Evolutionary conservation across 2,329 filamentous ascomycete genomes (phyloP), one percentile per base, ranked within the genome.

Genomic region (Botrytis sinoallii): DNA sequence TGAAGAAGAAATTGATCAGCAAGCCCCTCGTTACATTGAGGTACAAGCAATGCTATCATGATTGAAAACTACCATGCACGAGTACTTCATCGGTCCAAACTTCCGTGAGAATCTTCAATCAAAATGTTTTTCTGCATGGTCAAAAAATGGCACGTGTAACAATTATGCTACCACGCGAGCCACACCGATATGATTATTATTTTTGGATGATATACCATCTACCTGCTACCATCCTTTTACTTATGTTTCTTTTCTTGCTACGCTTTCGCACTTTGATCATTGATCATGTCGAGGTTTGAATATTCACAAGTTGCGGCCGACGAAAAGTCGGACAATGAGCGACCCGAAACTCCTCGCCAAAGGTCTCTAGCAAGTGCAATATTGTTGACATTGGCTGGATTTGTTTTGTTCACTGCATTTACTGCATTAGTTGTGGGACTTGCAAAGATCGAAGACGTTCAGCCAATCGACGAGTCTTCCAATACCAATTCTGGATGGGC

Each of bases 281-380:
- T 42, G 32, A 67, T 60, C 35, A 73, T 73, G 71, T 52, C 71
- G 35, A 73, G 59, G 35, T 52, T 57, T 52, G 29, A 70, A 57
- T 73, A 73, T 46, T 63, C 55, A 10, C 32, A 52, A 42, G 44
- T 73, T 29, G n/a, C 44, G 14, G 35, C 29, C 20, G 65, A 73
- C 20, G 71, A 73, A 44, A 73, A 73, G 18, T 22, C 55, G 7
- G 65, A 61, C 3, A 55, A 63, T 61, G 65, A 70, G 32, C 64
- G 38, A 35, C 55, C 18, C 18, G 40, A 70, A 63, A 16, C 42
- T n/a, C 35, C 66, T 63, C 55, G 35, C 40, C 44, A 18, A 35
- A 46, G 8, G 10, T 46, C 61, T 32, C 38, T 69, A 38, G 55
- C 66, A 38, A 48, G 71, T 55, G 44, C 32, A 44, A n/a, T 73